Evolutionary conservation across 768 basidiomycete genomes (phyloP).

Genomic region (Boletus huronensis): DNA sequence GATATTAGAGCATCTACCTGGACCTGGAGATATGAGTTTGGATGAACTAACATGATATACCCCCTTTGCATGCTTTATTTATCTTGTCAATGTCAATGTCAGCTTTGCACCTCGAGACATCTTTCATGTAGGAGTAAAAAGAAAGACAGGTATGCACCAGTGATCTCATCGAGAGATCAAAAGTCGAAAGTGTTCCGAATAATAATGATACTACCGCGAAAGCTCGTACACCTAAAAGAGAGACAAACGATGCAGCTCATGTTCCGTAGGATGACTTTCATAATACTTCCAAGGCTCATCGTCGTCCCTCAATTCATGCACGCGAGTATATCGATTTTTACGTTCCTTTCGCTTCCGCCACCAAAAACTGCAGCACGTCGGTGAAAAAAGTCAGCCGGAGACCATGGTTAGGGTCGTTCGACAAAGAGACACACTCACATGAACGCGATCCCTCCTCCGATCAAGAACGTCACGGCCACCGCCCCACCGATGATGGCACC

Average conservation of each 20-base stretch:
- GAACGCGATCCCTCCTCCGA: constrained; percentile 35
- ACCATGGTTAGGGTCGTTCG: background rate
- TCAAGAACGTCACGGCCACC: constrained; percentile 39
- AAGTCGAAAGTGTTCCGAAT: background rate
- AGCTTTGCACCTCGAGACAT: background rate
- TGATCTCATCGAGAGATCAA: background rate
- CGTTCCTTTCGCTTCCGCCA: constrained; percentile 26
- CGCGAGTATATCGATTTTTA: constrained; percentile 17
- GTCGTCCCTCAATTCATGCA: constrained; percentile 27
- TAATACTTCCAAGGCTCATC: constrained; percentile 32
- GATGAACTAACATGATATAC: constrained; percentile 40
- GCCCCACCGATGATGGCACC: constrained; percentile 47
- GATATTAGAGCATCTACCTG: constrained; percentile 34
- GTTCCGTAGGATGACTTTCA: constrained; percentile 12
- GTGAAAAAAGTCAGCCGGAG: background rate
- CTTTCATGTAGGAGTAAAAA: background rate
- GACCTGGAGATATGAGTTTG: constrained; percentile 48
- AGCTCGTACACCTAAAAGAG: background rate
- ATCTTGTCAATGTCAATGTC: constrained; percentile 4
- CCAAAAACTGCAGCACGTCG: constrained; percentile 23
- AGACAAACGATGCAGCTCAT: constrained; percentile 16
- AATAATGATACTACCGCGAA: background rate
- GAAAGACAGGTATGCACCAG: background rate
- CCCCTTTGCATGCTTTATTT: constrained; percentile 13
- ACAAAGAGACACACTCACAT: constrained; percentile 27